Percentiles rank a stretch among this genome's conserved stretches.
phyloP scores from a whole-genome alignment of 1,284 basidiomycete species.

The Papiliotrema laurentii region DNA sequence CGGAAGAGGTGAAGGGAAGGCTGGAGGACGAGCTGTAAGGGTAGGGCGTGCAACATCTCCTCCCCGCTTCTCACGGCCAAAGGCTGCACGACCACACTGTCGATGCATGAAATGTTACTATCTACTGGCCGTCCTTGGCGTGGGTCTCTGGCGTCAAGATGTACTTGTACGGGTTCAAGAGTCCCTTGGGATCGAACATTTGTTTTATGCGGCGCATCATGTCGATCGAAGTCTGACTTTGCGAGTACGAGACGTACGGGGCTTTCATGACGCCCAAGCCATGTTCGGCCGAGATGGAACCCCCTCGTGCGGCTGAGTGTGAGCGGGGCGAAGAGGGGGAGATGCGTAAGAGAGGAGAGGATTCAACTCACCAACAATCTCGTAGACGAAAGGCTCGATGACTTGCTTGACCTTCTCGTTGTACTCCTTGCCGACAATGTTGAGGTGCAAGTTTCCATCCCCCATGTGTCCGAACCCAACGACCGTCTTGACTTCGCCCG shows the following conservation, averaged over 20 bases:
- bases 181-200: conserved; percentile 84
- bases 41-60: too few species aligned
- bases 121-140: too few species aligned
- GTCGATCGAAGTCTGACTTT: conserved; percentile 70
- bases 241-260: conserved; percentile 83
- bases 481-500: neutral
- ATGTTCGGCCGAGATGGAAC: conserved; percentile 95
- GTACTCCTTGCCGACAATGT: conserved; percentile 77
- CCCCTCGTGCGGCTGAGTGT: conserved; percentile 53
- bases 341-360: neutral
- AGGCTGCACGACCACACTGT: too few species aligned
- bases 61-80: too few species aligned
- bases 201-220: conserved; percentile 88
- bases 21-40: conserved; percentile 22
- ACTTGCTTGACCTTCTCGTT: conserved; percentile 74
- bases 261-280: conserved; percentile 93
- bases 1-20: conserved; percentile 7
- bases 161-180: conserved; percentile 62
- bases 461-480: conserved; percentile 94
- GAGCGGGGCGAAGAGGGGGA: neutral
- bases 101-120: too few species aligned
- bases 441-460: conserved; percentile 91
- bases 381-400: conserved; percentile 90
- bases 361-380: conserved; percentile 60
- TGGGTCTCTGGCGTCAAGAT: too few species aligned